Base-by-base conservation (phyloP, 768 basidiomycete genomes). In the Auriscalpium vulgare region DNA sequence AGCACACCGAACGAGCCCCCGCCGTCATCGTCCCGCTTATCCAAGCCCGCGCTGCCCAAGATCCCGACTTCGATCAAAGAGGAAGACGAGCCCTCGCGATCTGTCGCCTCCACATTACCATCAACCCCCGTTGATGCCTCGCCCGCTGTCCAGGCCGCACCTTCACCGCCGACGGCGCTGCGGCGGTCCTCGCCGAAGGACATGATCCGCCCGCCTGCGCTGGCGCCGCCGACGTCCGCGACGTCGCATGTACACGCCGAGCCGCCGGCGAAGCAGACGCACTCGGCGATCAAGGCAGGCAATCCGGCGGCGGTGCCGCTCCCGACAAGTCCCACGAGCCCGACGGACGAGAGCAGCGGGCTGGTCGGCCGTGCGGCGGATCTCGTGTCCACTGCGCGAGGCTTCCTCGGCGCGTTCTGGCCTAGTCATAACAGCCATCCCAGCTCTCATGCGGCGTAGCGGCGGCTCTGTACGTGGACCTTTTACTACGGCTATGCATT, bases 351-450 rank as follows among this genome's bases (percentile, higher is more conserved):
- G 29, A 56, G 56, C 19, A 56, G 56, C 19, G 78, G 74, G 38
- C 70, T 85, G 19, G 79, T 80, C 21, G 78, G 80, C 14, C 74
- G 81, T 49, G 84, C 91, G 21, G 88, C 85, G 17, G 89, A 87
- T 53, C 88, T 94, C 43, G 87, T 93, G 56, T 84, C 81, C 46
- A 84, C 79, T 51, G 91, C 91, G 2, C 84, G 88, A 17, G 87
- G 88, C 46, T 84, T 87, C 62, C 65, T 93, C 17, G 87, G 89
- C 19, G 72, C 78, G 19, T 71, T 85, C 57, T 85, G 82, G 83
- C 70, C 71, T 55, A 64, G 40, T 46, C 64, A 68, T 36, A 50
- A 47, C 46, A 59, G 44, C 60, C 3, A 54, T 49, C 37, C 40
- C 57, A 34, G 51, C 49, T 52, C 52, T n/a, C 49, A 45, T 10